A percentile compares a stretch with the other conserved stretches of the same genome.
These are phyloP conservation scores for Phytophthora idaei DNA, from an alignment of 352 stramenopile species.

Conservation along the genomic window DNA sequence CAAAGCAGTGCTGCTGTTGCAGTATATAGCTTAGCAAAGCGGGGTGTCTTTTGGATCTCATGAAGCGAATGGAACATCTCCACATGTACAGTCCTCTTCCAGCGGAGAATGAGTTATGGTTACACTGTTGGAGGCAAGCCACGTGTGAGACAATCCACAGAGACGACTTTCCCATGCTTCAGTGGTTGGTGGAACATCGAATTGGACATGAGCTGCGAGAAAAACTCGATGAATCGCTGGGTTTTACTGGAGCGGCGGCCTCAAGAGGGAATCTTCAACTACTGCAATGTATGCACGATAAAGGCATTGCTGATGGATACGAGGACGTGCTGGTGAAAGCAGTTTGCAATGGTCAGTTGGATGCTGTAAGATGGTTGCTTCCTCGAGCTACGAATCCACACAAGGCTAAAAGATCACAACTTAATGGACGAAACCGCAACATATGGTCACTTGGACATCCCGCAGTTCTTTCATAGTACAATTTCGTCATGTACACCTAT, in stretches of 20 bases:
- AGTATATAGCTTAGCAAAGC: neutral
- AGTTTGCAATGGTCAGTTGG: neutral
- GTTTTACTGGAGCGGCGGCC: neutral
- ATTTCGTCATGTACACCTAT: no score
- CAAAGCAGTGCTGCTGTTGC: neutral
- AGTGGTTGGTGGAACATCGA: neutral
- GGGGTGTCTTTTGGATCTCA: neutral
- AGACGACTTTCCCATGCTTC: neutral
- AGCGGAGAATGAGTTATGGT: neutral
- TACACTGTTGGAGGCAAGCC: neutral
- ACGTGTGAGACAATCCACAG: neutral
- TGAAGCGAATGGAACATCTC: neutral
- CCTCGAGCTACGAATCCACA: neutral
- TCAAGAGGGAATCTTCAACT: neutral
- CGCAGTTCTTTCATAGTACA: neutral
- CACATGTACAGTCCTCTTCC: neutral
- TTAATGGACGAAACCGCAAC: constrained; percentile 1
- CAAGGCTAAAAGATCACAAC: neutral
- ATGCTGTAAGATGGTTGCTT: neutral
- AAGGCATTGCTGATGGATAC: neutral
- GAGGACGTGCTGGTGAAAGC: neutral
- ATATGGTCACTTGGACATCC: neutral
- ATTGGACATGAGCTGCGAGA: neutral
- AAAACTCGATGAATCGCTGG: neutral
- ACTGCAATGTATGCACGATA: neutral